Conservation (phyloP, 2,329 filamentous ascomycete genomes). For the Verticillium alfalfae region DNA sequence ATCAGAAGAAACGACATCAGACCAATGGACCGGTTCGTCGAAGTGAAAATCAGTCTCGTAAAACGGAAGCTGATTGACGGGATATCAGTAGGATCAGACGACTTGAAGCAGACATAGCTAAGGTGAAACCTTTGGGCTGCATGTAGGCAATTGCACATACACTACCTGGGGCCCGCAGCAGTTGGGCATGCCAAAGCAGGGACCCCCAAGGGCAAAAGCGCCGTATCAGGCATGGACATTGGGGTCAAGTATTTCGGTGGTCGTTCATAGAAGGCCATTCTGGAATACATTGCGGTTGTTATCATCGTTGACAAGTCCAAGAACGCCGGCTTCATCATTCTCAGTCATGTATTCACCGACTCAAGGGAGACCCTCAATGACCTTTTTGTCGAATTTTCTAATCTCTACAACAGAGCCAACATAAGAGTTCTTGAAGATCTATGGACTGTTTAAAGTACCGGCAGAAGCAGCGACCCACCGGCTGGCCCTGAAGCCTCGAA, state of each 20-base stretch:
- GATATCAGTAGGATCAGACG: slow-evolving; percentile 48
- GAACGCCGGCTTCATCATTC: slow-evolving; percentile 30
- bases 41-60: too few relatives aligned
- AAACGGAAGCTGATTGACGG: slow-evolving; percentile 50
- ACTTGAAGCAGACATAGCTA: slow-evolving; percentile 59
- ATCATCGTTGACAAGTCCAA: slow-evolving; percentile 10
- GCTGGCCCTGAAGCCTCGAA: slow-evolving; percentile 9
- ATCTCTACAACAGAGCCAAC: slow-evolving; percentile 38
- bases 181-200: slow-evolving; percentile 13
- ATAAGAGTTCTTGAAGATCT: slow-evolving; percentile 45
- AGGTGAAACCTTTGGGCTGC: not conserved
- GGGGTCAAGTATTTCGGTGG: slow-evolving; percentile 5
- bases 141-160: slow-evolving; percentile 10
- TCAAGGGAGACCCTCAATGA: slow-evolving; percentile 39
- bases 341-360: slow-evolving; percentile 46
- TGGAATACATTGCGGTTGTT: not conserved
- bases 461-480: slow-evolving; percentile 43
- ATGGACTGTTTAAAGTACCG: slow-evolving; percentile 42
- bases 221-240: slow-evolving; percentile 13
- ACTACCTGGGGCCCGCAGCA: slow-evolving; percentile 12
- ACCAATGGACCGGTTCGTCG: too few relatives aligned
- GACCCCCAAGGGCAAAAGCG: slow-evolving; percentile 13
- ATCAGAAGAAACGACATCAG: too few relatives aligned
- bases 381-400: slow-evolving; percentile 31
- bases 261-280: slow-evolving; percentile 6